phyloP scores from a whole-genome alignment of 73 alveolate genomes.

The Tetrahymena malaccensis region DNA sequence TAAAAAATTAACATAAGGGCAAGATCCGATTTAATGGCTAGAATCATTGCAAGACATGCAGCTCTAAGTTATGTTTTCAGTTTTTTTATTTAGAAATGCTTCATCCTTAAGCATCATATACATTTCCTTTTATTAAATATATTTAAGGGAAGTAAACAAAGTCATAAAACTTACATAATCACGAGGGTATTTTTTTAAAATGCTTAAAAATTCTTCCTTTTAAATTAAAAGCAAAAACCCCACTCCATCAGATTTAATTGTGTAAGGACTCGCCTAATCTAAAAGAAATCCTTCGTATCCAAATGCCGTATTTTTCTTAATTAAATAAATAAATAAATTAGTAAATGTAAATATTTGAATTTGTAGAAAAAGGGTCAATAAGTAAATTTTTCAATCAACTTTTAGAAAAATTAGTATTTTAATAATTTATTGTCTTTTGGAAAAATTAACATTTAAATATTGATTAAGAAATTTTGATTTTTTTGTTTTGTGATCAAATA shows the following conservation, averaged over 20 bases:
- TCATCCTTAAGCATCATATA: neutral
- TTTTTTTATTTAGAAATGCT: neutral
- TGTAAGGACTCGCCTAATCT: neutral
- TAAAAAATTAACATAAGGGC: neutral
- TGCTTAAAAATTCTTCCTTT: neutral
- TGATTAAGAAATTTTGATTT: too few species aligned
- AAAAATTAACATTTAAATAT: too few species aligned
- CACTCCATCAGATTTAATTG: neutral
- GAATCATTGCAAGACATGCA: neutral
- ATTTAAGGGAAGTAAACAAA: neutral
- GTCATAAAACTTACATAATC: neutral
- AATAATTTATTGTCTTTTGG: neutral
- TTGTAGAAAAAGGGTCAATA: neutral
- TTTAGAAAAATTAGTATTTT: neutral
- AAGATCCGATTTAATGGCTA: neutral
- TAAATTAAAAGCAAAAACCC: neutral
- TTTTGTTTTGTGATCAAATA: too few species aligned
- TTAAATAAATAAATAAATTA: neutral
- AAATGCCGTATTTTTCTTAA: neutral
- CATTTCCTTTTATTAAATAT: neutral
- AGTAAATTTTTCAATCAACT: neutral
- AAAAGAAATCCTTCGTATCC: neutral
- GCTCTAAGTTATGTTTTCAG: neutral
- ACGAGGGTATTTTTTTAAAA: neutral
- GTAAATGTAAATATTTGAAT: neutral